Percentiles rank a stretch among this genome's conserved stretches.
Conservation (phyloP, 202 grass and related monocot species). For the Alloteropsis angusta region DNA sequence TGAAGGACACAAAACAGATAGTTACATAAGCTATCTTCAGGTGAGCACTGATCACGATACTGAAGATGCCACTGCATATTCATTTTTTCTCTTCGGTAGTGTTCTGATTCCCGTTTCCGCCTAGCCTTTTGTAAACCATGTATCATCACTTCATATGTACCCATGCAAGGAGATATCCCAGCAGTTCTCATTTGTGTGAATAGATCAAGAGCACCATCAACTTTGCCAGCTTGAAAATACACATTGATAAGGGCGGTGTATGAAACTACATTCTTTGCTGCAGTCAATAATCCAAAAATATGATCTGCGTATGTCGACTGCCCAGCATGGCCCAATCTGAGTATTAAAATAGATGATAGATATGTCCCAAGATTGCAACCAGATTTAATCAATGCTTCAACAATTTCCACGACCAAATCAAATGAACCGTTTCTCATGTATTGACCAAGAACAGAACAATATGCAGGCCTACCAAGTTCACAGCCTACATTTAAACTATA, state of each 20-base stretch:
- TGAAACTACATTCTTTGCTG: conserved; percentile 50
- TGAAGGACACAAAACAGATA: conserved; percentile 40
- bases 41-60: conserved; percentile 25
- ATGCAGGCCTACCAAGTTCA: conserved; percentile 43
- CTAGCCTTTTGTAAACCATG: conserved; percentile 53
- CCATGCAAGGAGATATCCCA: conserved; percentile 38
- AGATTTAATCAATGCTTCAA: conserved; percentile 51
- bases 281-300: conserved; percentile 45
- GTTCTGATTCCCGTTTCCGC: conserved; percentile 33
- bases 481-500: conserved; percentile 40
- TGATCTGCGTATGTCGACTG: conserved; percentile 36
- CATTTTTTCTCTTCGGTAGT: conserved; percentile 57
- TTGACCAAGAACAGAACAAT: conserved; percentile 54
- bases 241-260: conserved; percentile 56
- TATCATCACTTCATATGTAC: conserved; percentile 57
- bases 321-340: conserved; percentile 43
- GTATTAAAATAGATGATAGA: conserved; percentile 53
- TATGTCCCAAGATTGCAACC: conserved; percentile 50
- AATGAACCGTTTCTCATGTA: conserved; percentile 46
- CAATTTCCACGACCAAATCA: conserved; percentile 36
- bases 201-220: conserved; percentile 39
- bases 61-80: conserved; percentile 38
- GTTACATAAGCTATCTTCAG: conserved; percentile 56
- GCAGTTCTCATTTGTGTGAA: conserved; percentile 39
- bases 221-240: conserved; percentile 54